phyloP scores from a whole-genome alignment of 1,284 basidiomycete species.

The Phlebopus sp. region DNA sequence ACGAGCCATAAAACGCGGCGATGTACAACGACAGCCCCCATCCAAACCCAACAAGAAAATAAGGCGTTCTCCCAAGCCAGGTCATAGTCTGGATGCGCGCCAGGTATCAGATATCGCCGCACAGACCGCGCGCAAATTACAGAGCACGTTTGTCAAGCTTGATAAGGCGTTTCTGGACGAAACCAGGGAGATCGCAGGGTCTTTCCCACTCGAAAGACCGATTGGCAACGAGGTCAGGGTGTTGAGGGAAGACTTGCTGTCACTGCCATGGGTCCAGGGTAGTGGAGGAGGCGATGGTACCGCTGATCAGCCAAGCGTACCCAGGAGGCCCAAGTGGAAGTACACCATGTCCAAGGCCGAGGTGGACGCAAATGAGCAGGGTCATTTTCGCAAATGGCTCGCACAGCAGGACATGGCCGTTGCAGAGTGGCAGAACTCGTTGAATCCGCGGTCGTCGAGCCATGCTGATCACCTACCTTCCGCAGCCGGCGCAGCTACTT shows the following conservation, averaged over 20 bases:
- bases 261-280: constrained; percentile 4
- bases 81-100: constrained; percentile 9
- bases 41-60: constrained; percentile 17
- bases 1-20: constrained; percentile 81
- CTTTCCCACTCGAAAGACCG: constrained; percentile 57
- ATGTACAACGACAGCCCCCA: constrained; percentile 43
- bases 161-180: constrained; percentile 61
- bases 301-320: constrained; percentile 45
- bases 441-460: constrained; percentile 8
- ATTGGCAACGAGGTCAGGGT: constrained; percentile 46
- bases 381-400: constrained; percentile 74
- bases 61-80: constrained; percentile 3
- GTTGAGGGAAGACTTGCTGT: constrained; percentile 29
- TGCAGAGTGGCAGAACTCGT: constrained; percentile 47
- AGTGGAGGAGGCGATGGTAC: constrained; percentile 23
- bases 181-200: constrained; percentile 58
- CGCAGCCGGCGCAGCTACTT: constrained; percentile 2
- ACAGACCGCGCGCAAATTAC: constrained; percentile 45
- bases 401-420: constrained; percentile 56
- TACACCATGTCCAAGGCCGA: constrained; percentile 82
- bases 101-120: constrained; percentile 8
- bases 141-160: constrained; percentile 71
- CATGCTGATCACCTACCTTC: constrained; percentile 5
- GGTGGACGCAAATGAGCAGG: constrained; percentile 85
- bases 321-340: constrained; percentile 78